Conservation (phyloP, 1,139 yeast species). For the Yamadazyma spencermartinsiae region DNA sequence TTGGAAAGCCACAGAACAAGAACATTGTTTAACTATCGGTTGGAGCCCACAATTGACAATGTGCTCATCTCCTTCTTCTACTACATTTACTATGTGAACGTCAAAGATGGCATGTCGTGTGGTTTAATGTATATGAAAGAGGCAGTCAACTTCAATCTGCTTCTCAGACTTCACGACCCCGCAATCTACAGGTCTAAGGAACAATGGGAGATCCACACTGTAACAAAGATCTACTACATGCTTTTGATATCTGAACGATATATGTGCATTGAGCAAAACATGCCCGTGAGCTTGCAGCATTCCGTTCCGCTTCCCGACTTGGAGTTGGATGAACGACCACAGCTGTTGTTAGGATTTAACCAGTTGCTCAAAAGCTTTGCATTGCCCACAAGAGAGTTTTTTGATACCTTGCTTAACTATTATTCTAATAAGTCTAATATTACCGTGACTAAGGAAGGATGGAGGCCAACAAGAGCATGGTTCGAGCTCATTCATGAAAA, state of each 20-base stretch:
- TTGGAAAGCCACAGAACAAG: slow-evolving; percentile 29
- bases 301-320: slow-evolving; percentile 29
- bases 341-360: slow-evolving; percentile 28
- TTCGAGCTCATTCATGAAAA: slow-evolving; percentile 26
- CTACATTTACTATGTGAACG: slow-evolving; percentile 33
- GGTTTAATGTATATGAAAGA: slow-evolving; percentile 37
- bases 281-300: slow-evolving; percentile 35
- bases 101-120: slow-evolving; percentile 24
- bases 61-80: slow-evolving; percentile 36
- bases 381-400: slow-evolving; percentile 30
- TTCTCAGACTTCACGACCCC: slow-evolving; percentile 31
- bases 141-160: slow-evolving; percentile 36
- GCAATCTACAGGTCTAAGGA: slow-evolving; percentile 22
- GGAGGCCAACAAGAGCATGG: slow-evolving; percentile 20
- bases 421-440: slow-evolving; percentile 6
- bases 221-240: slow-evolving; percentile 33
- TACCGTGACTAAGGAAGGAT: neutral
- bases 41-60: slow-evolving; percentile 27
- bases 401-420: slow-evolving; percentile 23
- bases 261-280: slow-evolving; percentile 34
- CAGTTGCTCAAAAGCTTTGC: slow-evolving; percentile 25
- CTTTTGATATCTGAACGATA: slow-evolving; percentile 36
- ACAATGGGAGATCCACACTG: slow-evolving; percentile 29
- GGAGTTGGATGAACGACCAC: slow-evolving; percentile 33
- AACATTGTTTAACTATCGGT: slow-evolving; percentile 23